Percentiles rank a stretch among this genome's conserved stretches.
Conservation (phyloP, 306 rosid species). For the Vigna mungo region DNA sequence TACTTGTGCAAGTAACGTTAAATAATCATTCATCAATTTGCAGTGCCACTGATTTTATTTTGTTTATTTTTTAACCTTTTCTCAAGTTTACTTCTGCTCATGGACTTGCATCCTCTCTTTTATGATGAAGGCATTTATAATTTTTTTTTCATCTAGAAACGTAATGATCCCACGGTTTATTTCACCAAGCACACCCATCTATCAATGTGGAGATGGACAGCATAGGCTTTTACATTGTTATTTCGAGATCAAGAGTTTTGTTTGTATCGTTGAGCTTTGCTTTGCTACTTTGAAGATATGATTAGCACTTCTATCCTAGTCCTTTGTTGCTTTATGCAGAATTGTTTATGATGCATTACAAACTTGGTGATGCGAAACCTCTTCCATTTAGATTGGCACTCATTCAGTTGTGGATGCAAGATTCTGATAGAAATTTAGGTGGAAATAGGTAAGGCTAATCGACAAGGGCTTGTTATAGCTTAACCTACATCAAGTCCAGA, state of each 20-base stretch:
- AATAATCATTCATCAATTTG: constrained; percentile 4
- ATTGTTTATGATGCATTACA: not conserved
- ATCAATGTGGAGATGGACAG: constrained; percentile 24
- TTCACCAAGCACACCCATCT: not conserved
- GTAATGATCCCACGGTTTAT: not conserved
- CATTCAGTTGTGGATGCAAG: not conserved
- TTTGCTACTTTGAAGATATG: constrained; percentile 15
- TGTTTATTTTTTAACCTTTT: not conserved
- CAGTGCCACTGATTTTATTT: not conserved
- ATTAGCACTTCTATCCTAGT: not conserved
- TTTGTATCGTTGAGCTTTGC: constrained; percentile 14
- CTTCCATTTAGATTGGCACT: constrained; percentile 22
- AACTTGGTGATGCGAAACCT: not conserved
- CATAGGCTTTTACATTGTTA: constrained; percentile 3
- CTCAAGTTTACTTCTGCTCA: constrained; percentile 8
- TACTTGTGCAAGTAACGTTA: not conserved
- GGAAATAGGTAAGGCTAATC: no score
- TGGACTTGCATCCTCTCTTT: constrained; percentile 26
- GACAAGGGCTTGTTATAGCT: no score
- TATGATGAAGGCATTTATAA: not conserved
- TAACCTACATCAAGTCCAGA: no score
- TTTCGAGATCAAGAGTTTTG: constrained; percentile 8
- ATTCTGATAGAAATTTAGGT: not conserved
- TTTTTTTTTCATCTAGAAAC: not conserved
- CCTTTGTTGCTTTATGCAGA: constrained; percentile 16